These are phyloP conservation scores for Aphanoascus verrucosus DNA, from an alignment of 2,329 filamentous ascomycete species.

Conservation along the genomic window DNA sequence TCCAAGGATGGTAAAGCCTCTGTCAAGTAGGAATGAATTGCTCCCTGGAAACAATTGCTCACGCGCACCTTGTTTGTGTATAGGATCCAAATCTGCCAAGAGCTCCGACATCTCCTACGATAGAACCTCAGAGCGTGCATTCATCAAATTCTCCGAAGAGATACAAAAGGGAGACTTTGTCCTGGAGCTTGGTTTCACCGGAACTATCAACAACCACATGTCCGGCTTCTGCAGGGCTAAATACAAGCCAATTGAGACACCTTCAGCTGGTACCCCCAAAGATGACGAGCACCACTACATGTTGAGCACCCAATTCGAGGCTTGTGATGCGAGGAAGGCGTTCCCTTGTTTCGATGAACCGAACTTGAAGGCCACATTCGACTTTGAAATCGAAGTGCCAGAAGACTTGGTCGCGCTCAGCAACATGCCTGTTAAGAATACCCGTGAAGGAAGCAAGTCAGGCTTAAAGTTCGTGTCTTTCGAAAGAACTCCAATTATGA, in stretches of 20 bases:
- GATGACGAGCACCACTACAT: constrained; percentile 57
- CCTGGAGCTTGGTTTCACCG: constrained; percentile 63
- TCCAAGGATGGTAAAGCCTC: constrained; percentile 24
- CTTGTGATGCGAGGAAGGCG: constrained; percentile 84
- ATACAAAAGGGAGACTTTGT: constrained; percentile 58
- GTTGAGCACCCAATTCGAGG: constrained; percentile 96
- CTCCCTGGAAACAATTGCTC: constrained; percentile 2
- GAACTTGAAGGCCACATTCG: constrained; percentile 91
- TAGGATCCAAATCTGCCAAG: constrained; percentile 27
- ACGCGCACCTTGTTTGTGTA: neutral
- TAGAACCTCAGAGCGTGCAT: constrained; percentile 71
- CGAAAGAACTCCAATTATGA: constrained; percentile 79
- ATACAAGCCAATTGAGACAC: constrained; percentile 69
- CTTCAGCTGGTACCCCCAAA: constrained; percentile 65
- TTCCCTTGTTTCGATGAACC: constrained; percentile 99
- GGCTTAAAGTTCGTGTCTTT: constrained; percentile 60
- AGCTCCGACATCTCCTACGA: constrained; percentile 67
- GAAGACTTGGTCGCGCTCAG: constrained; percentile 78
- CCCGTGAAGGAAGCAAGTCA: constrained; percentile 56
- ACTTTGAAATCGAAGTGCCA: constrained; percentile 85
- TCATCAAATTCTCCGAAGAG: constrained; percentile 62
- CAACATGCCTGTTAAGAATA: constrained; percentile 85
- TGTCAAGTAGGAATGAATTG: neutral
- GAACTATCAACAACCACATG: constrained; percentile 81
- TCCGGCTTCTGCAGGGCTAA: constrained; percentile 87